These are phyloP conservation scores for Ophiostoma sp. DNA, from an alignment of 2,329 filamentous ascomycete genomes.

Conservation along the genomic window DNA sequence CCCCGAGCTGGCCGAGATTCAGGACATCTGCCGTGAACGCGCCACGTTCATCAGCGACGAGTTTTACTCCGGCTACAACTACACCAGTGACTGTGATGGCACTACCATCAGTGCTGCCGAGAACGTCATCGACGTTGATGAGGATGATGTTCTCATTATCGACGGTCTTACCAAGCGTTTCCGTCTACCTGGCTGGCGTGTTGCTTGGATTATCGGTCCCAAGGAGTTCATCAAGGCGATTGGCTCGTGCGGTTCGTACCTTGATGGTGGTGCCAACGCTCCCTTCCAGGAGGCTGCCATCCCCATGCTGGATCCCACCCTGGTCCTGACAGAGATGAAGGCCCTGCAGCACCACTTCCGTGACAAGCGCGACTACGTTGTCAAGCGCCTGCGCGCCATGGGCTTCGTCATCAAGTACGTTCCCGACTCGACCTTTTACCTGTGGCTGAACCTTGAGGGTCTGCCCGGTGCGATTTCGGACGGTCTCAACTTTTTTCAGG, in stretches of 20 bases:
- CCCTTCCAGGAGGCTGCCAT: conserved; percentile 94
- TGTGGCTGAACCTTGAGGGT: conserved; percentile 64
- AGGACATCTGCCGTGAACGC: conserved; percentile 84
- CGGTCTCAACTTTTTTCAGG: conserved; percentile 94
- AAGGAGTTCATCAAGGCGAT: conserved; percentile 96
- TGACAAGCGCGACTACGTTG: conserved; percentile 86
- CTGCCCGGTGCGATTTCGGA: conserved; percentile 80
- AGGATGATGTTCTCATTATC: conserved; percentile 88
- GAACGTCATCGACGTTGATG: conserved; percentile 83
- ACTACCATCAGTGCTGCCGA: conserved; percentile 81
- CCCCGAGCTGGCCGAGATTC: conserved; percentile 80
- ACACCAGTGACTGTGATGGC: conserved; percentile 86
- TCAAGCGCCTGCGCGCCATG: conserved; percentile 72
- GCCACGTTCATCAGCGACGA: conserved; percentile 93
- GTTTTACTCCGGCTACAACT: conserved; percentile 96
- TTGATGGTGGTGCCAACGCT: conserved; percentile 90
- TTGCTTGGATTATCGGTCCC: conserved; percentile 91
- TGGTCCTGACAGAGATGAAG: conserved; percentile 80
- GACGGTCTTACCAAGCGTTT: conserved; percentile 96
- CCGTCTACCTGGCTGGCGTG: conserved; percentile 90
- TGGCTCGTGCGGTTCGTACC: conserved; percentile 85
- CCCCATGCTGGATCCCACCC: conserved; percentile 80
- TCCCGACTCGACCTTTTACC: conserved; percentile 90
- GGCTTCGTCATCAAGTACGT: conserved; percentile 80
- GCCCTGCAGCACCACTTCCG: conserved; percentile 85